Base-by-base conservation (phyloP, 2,329 filamentous ascomycete genomes). In the Fusarium coicis region DNA sequence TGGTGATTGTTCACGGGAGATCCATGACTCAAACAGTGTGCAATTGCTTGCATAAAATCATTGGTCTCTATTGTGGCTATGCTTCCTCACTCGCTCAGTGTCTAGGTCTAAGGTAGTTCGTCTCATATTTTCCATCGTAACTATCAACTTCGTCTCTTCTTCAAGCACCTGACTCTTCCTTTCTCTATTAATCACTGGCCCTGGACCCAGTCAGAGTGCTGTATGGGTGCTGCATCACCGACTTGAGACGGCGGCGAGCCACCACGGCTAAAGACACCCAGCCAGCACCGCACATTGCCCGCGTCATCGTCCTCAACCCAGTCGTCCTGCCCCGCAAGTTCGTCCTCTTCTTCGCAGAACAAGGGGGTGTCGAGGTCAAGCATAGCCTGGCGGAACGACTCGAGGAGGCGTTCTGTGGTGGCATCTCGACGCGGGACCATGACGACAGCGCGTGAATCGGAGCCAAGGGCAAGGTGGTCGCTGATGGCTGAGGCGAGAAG, bases 361-460 rank as follows among this genome's bases (percentile, higher is more conserved):
- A 90, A 76, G 9, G 84, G 81, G 40, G 72, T 77, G 18, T 80
- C 88, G 21, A 89, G 82, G 5, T 82, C 80, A 14, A 79, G 77
- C 90, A 98, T 91, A 30, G 86, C 84, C 14, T 85, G 80, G 46
- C 87, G 87, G 74, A 98, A 91, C 18, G 89, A 85, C 10, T 85
- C 81, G 16, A 92, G 86, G 68, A 97, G 90, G 12, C 81, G 81
- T 43, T 87, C 83, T 3, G 90, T 90, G 69, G 91, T 93, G 14
- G 87, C 86, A 70, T 95, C 93, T 42, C 96, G 87, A 60, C 94
- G 85, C 0, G 96, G 96, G 47, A 97, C 90, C 84, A 97, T 96
- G 49, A 96, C 84, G 16, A 98, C 86, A 3, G 92, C 92, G 40
- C 93, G 87, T 4, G 93, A 89, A 34, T 87, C 83, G 0, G 80